These are phyloP conservation scores for Ceratonia siliqua DNA, from an alignment of 306 rosid genomes.

Conservation along the genomic window DNA sequence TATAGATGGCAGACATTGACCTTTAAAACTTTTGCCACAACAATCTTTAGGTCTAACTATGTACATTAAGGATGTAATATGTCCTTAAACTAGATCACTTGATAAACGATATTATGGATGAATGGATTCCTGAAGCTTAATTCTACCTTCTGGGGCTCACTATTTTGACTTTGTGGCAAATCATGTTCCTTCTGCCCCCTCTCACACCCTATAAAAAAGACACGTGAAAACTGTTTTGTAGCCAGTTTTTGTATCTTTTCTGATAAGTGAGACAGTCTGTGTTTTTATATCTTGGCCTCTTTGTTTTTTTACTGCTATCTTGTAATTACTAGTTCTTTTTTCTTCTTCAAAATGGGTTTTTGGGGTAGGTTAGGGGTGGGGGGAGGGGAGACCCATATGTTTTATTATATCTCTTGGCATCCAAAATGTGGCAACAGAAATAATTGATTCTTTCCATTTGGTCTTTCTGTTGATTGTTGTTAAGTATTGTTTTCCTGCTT, in stretches of 20 bases:
- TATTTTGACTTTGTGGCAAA: background rate
- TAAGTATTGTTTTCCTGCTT: too few species aligned
- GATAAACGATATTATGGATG: constrained; percentile 7
- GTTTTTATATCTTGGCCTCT: background rate
- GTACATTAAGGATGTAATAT: constrained; percentile 17
- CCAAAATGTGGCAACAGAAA: too few species aligned
- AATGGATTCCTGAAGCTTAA: background rate
- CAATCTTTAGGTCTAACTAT: background rate
- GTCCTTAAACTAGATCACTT: constrained; percentile 12
- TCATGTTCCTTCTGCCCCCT: background rate
- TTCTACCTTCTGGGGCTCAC: background rate
- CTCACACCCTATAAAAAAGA: background rate
- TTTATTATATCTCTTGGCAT: background rate
- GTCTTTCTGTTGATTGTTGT: background rate
- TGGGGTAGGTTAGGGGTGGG: too few species aligned
- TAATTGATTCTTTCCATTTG: too few species aligned
- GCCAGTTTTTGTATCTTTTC: background rate
- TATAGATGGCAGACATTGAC: constrained; percentile 19
- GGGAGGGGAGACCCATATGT: background rate
- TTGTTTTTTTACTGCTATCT: background rate
- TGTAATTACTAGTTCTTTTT: background rate
- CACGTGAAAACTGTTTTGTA: background rate
- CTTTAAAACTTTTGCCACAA: constrained; percentile 2
- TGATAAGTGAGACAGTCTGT: background rate
- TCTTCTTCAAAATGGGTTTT: background rate